Evolutionary conservation across 805 yeast genomes (phyloP), one percentile per base, ranked within the genome.

Genomic region (Metschnikowia noctiluminum): DNA sequence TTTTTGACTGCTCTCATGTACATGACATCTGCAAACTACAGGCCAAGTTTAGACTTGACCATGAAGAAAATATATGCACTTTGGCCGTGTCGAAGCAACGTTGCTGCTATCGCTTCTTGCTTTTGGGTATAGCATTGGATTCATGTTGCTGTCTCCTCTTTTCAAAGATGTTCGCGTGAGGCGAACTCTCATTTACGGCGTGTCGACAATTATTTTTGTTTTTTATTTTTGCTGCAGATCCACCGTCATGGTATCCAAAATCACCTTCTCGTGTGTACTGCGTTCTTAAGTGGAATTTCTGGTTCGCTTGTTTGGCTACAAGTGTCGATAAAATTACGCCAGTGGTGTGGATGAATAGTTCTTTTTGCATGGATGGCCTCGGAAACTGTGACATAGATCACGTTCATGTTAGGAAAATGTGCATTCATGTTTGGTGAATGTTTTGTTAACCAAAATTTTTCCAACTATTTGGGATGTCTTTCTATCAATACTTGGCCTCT

Each of bases 101-200:
- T 64, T 82, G 35, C 81, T 82, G 3, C 66, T 82, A 53, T 65
- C 83, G 0, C 51, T 80, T 35, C 82, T 76, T 51, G 82, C 82
- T 7, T 54, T 80, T 27, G 87, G 85, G 10, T 81, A 82, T 57
- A 86, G 82, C 41, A 40, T 80, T 15, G 85, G 85, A 0, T 85
- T 85, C 2, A 66, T 81, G 67, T 50, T 80, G 3, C 76, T 80
- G 43, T 76, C 84, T 0, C 87, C 87, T 2, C 54, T 82, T 50
- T 76, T 82, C 10, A 87, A 82, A 58, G 71, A 77, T 42, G 77
- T 81, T 2, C 58, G 62, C 4, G 60, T 79, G 37, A 86, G 86
- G 11, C 69, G 86, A 49, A 78, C 77, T 45, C 64, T 71, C 26
- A 70, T 79, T 38, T 81, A 80, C 52, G 65, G 74, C 27, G 40